These are phyloP conservation scores for Aspergillus brunneoviolaceus DNA, from an alignment of 2,329 filamentous ascomycete genomes.

Conservation along the genomic window DNA sequence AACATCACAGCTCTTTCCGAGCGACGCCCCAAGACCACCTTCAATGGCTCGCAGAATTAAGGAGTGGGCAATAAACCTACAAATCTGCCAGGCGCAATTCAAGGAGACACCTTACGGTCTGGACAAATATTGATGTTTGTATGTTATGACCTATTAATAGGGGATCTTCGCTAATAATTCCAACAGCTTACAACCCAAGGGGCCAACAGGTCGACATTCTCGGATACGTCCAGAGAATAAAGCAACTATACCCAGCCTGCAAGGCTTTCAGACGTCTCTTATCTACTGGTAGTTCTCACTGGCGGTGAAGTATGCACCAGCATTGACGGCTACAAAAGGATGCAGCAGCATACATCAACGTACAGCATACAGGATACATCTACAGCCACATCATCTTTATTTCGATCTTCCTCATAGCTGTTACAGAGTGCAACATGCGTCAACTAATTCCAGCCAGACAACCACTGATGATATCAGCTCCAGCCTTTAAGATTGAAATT, in stretches of 20 bases:
- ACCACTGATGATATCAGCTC: background rate
- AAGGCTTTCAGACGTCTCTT: no score
- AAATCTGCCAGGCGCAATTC: background rate
- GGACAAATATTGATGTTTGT: background rate
- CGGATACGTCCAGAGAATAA: background rate
- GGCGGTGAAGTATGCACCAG: slow-evolving; percentile 4
- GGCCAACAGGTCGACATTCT: background rate
- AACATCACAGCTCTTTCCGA: background rate
- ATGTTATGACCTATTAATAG: slow-evolving; percentile 2
- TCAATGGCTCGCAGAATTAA: background rate
- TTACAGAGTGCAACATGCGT: background rate
- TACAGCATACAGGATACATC: background rate
- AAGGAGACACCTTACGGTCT: slow-evolving; percentile 1
- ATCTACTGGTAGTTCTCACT: background rate
- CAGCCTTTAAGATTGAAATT: background rate
- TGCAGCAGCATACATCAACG: background rate
- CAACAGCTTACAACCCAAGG: background rate
- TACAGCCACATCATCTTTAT: slow-evolving; percentile 8
- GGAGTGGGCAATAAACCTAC: background rate
- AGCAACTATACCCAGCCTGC: background rate
- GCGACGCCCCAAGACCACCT: background rate
- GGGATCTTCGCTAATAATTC: slow-evolving; percentile 2
- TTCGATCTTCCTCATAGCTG: slow-evolving; percentile 1
- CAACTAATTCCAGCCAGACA: background rate
- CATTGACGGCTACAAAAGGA: slow-evolving; percentile 2